Conservation (phyloP, 129 eudicot genomes). For the Logfia minima region DNA sequence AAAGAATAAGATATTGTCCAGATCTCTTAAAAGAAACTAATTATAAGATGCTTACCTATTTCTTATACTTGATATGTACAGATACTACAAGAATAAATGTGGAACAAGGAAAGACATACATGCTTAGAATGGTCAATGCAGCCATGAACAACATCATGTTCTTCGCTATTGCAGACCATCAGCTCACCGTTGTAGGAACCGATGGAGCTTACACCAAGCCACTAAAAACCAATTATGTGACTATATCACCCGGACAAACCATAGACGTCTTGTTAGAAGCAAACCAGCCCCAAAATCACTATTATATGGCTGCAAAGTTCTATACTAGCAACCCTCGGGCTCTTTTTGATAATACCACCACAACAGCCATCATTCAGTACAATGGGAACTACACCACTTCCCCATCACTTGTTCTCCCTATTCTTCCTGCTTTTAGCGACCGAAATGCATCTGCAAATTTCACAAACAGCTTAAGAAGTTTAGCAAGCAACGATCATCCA, state of each 20-base stretch:
- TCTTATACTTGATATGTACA: conserved; percentile 6
- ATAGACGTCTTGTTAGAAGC: conserved; percentile 54
- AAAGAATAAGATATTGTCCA: neutral
- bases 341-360: conserved; percentile 29
- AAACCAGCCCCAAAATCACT: conserved; percentile 45
- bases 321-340: conserved; percentile 25
- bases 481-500: conserved; percentile 35
- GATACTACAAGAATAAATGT: conserved; percentile 48
- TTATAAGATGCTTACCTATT: neutral
- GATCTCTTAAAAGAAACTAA: neutral
- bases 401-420: conserved; percentile 22
- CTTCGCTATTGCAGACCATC: conserved; percentile 42
- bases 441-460: conserved; percentile 37
- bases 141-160: conserved; percentile 65
- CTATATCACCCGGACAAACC: conserved; percentile 69
- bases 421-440: conserved; percentile 40
- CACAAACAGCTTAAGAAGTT: conserved; percentile 36
- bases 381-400: conserved; percentile 25
- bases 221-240: conserved; percentile 33
- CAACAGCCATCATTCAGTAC: conserved; percentile 53
- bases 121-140: conserved; percentile 63
- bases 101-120: conserved; percentile 58
- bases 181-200: conserved; percentile 51
- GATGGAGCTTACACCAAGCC: conserved; percentile 73
- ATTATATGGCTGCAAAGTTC: conserved; percentile 54